Evolutionary conservation across 371 early-diverging fungal genomes (phyloP), one percentile per base, ranked within the genome.

Genomic region (Mortierella sp.): DNA sequence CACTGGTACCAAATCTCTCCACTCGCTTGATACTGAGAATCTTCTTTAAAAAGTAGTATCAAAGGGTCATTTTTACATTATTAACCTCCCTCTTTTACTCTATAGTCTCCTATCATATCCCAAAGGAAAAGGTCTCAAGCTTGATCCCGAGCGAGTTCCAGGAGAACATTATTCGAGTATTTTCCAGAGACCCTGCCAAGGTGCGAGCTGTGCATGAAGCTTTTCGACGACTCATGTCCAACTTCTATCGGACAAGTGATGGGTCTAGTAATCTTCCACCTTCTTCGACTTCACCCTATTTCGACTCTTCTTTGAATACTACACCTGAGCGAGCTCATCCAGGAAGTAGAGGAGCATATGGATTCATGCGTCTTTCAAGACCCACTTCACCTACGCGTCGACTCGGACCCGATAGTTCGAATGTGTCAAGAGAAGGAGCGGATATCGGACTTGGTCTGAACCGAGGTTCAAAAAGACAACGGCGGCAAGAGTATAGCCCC

Each of bases 131-230:
- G 63, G 90, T 95, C 12, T 92, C 93, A 9, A 87, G 86, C 59
- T 81, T 93, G 71, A 88, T 92, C 46, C 95, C 95, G 12, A 75
- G 82, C 25, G 85, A 87, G 43, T 94, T 90, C 70, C 86, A 91
- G 70, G 95, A 95, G 68, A 82, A 90, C 7, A 81, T 85, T 52
- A 82, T 94, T 21, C 85, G 94, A 4, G 85, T 94, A 1, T 94
- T 86, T 80, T 83, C 93, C 6, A 82, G 93, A 25, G 81, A 90
- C 30, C 79, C 87, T 1, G 66, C 63, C 45, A 93, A 93, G 69
- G 88, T 90, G 57, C 60, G 51, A 19, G 72, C 81, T 11, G 69
- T 81, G 15, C 81, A 81, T 16, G 69, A 75, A 43, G 57, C 81
- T 6, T 81, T 81, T 65, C 75, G 75, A 12, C 65, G 72, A 12